These are phyloP conservation scores for Drosera capensis DNA, from an alignment of 148 eudicot species.

Conservation along the genomic window DNA sequence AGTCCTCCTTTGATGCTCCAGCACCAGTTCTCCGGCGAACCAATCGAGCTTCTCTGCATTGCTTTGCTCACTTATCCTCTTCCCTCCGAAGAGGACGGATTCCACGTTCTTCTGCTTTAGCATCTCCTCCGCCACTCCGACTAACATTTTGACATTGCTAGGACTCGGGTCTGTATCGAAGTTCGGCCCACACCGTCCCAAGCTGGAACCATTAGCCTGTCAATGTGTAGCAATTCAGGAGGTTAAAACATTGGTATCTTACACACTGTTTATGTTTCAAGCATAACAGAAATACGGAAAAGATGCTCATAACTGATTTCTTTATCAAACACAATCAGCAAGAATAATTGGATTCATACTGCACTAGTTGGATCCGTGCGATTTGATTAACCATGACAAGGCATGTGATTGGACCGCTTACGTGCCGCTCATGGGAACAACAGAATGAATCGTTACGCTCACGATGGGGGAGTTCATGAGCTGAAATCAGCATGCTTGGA, in stretches of 20 bases:
- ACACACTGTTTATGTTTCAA: not conserved
- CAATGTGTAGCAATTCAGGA: not conserved
- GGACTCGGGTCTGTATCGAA: constrained; percentile 68
- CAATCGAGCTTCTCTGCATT: constrained; percentile 85
- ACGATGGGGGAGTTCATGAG: too few species aligned
- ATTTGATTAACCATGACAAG: too few species aligned
- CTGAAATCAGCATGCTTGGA: too few species aligned
- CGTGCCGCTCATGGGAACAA: too few species aligned
- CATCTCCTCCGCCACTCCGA: constrained; percentile 70
- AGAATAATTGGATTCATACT: too few species aligned
- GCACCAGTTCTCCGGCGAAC: constrained; percentile 77
- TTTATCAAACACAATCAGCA: too few species aligned
- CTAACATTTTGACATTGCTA: constrained; percentile 50
- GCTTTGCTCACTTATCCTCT: constrained; percentile 58
- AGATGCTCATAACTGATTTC: too few species aligned
- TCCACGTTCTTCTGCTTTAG: constrained; percentile 85
- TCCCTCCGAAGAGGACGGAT: constrained; percentile 76
- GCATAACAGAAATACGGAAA: not conserved
- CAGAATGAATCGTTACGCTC: too few species aligned
- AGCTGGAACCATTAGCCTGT: constrained; percentile 73
- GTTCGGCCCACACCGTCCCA: constrained; percentile 44
- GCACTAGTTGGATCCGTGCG: too few species aligned
- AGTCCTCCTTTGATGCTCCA: constrained; percentile 87
- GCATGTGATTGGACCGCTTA: too few species aligned
- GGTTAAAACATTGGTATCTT: not conserved